Evolutionary conservation across 2,329 filamentous ascomycete genomes (phyloP).

Genomic region (Phaeosphaeriaceae sp.): DNA sequence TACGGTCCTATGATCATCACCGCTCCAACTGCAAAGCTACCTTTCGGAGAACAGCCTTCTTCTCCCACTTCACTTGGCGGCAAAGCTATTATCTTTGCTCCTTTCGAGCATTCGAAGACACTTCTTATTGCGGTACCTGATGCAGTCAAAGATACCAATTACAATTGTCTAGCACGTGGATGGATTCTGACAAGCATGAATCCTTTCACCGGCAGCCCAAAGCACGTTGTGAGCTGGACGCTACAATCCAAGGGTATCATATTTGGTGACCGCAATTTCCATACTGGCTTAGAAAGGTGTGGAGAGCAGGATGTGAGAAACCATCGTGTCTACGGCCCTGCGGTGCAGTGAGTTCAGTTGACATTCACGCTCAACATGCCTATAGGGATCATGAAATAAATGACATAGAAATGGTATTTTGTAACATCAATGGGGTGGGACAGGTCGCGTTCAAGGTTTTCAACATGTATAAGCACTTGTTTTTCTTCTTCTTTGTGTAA

Average conservation of each 20-base stretch:
- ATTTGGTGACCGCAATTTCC: conserved; percentile 45
- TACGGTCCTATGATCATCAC: conserved; percentile 40
- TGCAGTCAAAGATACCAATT: conserved; percentile 28
- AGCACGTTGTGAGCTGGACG: conserved; percentile 46
- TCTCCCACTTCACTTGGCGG: conserved; percentile 3
- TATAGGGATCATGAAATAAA: background rate
- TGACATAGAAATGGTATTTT: background rate
- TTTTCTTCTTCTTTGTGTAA: too few species aligned
- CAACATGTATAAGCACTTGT: too few species aligned
- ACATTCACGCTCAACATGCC: background rate
- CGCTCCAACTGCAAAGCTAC: conserved; percentile 15
- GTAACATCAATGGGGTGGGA: background rate
- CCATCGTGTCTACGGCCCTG: conserved; percentile 35
- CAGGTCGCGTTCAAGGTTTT: background rate
- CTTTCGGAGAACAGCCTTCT: background rate
- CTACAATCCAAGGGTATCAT: conserved; percentile 49
- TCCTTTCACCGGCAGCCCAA: conserved; percentile 27
- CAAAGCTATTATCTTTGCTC: conserved; percentile 42
- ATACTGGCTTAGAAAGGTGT: conserved; percentile 16
- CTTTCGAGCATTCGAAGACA: conserved; percentile 39
- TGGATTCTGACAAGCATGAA: conserved; percentile 50
- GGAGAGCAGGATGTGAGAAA: conserved; percentile 18
- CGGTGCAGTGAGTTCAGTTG: background rate
- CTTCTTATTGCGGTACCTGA: conserved; percentile 40
- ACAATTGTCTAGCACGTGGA: conserved; percentile 28